A percentile compares a stretch with the other conserved stretches of the same genome.
Conservation (phyloP, 2,329 filamentous ascomycete species). For the Nemania serpens region DNA sequence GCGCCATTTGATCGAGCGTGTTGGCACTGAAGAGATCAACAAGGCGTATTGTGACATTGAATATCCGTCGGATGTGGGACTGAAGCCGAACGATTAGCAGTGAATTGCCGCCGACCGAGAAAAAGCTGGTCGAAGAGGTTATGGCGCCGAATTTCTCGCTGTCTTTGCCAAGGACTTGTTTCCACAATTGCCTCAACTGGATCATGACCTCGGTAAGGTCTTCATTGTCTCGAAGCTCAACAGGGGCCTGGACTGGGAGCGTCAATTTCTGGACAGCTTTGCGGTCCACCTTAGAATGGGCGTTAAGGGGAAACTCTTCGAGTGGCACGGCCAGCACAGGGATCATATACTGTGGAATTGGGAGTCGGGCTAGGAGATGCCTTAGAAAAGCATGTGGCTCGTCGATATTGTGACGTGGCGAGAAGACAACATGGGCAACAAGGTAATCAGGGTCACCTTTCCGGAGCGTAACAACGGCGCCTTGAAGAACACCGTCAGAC, state of each 20-base stretch:
- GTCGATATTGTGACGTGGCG: neutral
- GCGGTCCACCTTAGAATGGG: constrained; percentile 25
- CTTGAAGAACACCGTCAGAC: constrained; percentile 3
- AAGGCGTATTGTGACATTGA: constrained; percentile 18
- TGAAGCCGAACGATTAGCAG: constrained; percentile 25
- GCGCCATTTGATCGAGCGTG: constrained; percentile 28
- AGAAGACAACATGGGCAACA: constrained; percentile 40
- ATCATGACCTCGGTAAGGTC: constrained; percentile 4
- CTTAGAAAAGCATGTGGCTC: constrained; percentile 21
- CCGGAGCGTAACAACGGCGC: constrained; percentile 21
- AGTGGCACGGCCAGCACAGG: constrained; percentile 13
- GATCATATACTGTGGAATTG: constrained; percentile 29
- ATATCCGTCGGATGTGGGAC: constrained; percentile 8
- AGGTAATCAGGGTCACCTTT: constrained; percentile 22
- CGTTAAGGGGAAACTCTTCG: constrained; percentile 19
- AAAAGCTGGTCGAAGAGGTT: constrained; percentile 27
- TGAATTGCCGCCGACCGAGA: constrained; percentile 31
- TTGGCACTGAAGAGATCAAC: constrained; percentile 22
- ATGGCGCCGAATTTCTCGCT: constrained; percentile 5
- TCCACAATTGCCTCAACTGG: neutral
- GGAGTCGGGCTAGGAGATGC: neutral
- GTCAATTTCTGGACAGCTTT: constrained; percentile 16
- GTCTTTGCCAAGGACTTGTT: neutral
- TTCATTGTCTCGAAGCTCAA: neutral
- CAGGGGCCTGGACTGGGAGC: constrained; percentile 1